phyloP scores from a whole-genome alignment of 2,329 filamentous ascomycete genomes.

The Colletotrichum spaethianum region DNA sequence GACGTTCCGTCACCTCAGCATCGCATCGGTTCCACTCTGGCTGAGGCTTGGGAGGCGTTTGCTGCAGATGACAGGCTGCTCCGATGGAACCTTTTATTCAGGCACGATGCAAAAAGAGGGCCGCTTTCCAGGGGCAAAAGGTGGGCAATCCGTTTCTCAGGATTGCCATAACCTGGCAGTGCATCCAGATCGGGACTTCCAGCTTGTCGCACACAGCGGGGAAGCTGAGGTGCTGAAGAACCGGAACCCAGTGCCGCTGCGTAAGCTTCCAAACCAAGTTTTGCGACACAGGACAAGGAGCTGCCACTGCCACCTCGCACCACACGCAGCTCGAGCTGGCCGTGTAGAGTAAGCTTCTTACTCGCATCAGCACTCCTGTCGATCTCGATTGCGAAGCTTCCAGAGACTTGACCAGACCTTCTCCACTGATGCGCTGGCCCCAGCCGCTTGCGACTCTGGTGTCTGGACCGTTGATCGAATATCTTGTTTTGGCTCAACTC shows the following conservation, averaged over 20 bases:
- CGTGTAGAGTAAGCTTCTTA: neutral
- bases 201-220: constrained; percentile 17
- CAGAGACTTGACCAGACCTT: neutral
- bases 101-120: constrained; percentile 20
- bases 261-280: neutral
- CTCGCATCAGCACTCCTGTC: constrained; percentile 9
- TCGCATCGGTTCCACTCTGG: constrained; percentile 18
- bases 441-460: constrained; percentile 9
- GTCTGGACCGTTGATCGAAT: constrained; percentile 9
- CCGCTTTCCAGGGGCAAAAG: constrained; percentile 17
- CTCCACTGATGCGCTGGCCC: constrained; percentile 33
- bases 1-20: constrained; percentile 36
- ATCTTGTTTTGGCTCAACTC: neutral
- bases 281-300: neutral
- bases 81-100: constrained; percentile 18
- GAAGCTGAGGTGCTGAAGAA: neutral
- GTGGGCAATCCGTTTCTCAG: constrained; percentile 1
- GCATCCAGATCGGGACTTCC: constrained; percentile 7
- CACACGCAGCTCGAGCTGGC: neutral
- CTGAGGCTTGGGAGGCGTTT: constrained; percentile 18
- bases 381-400: constrained; percentile 28
- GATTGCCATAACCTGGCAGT: neutral
- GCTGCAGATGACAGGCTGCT: constrained; percentile 33
- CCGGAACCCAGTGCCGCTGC: constrained; percentile 5
- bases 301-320: neutral